Base-by-base conservation (phyloP, 2,329 filamentous ascomycete genomes). In the Hypomyces rosellus region DNA sequence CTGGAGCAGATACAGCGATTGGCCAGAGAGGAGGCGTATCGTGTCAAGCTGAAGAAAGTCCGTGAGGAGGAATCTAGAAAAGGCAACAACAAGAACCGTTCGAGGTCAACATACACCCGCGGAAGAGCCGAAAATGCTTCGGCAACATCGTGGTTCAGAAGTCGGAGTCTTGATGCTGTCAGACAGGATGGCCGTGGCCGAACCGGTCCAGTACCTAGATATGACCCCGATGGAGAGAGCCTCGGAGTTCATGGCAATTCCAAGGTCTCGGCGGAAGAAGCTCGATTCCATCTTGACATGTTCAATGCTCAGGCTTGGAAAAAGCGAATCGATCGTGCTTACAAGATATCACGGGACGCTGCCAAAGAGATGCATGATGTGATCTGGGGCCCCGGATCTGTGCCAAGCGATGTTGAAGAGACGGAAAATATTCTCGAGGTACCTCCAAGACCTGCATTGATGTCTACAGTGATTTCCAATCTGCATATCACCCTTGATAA, bases 241-340 rank as follows among this genome's bases (percentile, higher is more conserved):
- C 60, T 71, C 7, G 82, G 81, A 40, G 77, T 97, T 59, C 89
- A 84, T 51, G 85, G 84, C 7, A 78, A 75, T 25, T 81, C 87
- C 14, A 86, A 85, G 51, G 77, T 95, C 9, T 81, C 88, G 1
- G 81, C 89, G 38, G 78, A 85, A 12, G 86, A 93, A 57, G 93
- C 93, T 5, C 81, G 84, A 61, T 76, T 84, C 46, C 86, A 80
- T 59, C 75, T 99, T 12, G 78, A 93, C 60, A 74, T 82, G 49
- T 83, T 95, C 62, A 95, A 97, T 66, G 81, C 92, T 2, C 84
- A 89, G 60, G 91, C 88, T 50, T 99, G 93, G 93, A 96, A 89
- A 67, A 84, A 81, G 62, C 85, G 92, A 14, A 96, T 99, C 54
- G 89, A 96, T 61, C 78, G 82, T 46, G 83, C 85, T 22, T 83